These are phyloP conservation scores for Gorgonomyces haynaldii DNA, from an alignment of 192 early-diverging fungal genomes.

Conservation along the genomic window DNA sequence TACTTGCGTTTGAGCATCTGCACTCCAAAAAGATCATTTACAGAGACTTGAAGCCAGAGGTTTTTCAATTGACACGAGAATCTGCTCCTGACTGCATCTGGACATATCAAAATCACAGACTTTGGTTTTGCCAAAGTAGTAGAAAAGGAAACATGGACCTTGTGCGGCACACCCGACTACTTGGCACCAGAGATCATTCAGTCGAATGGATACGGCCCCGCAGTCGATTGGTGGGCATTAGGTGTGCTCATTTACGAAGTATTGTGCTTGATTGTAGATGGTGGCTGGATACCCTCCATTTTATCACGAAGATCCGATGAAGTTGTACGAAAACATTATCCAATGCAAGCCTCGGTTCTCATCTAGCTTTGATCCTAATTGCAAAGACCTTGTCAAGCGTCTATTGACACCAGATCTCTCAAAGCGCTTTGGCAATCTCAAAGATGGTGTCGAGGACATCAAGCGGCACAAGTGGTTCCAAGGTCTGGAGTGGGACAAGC, in stretches of 20 bases:
- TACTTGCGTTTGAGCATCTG: slow-evolving; percentile 71
- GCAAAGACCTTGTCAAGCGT: slow-evolving; percentile 75
- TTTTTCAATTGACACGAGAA: slow-evolving; percentile 37
- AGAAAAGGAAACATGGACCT: slow-evolving; percentile 70
- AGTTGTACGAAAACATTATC: slow-evolving; percentile 88
- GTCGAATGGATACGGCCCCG: slow-evolving; percentile 82
- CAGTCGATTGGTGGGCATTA: slow-evolving; percentile 93
- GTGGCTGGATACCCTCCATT: slow-evolving; percentile 90
- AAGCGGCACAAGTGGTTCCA: slow-evolving; percentile 86
- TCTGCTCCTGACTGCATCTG: slow-evolving; percentile 56
- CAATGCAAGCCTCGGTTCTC: slow-evolving; percentile 75
- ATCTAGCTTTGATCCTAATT: slow-evolving; percentile 64
- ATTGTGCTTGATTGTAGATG: slow-evolving; percentile 40
- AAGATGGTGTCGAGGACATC: slow-evolving; percentile 69
- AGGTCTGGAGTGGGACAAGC: slow-evolving; percentile 69
- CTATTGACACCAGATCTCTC: slow-evolving; percentile 70
- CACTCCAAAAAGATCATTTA: slow-evolving; percentile 68
- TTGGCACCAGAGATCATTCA: slow-evolving; percentile 68
- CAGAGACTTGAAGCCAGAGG: slow-evolving; percentile 75
- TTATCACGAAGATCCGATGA: slow-evolving; percentile 89
- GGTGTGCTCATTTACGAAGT: slow-evolving; percentile 83
- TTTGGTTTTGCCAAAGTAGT: slow-evolving; percentile 82
- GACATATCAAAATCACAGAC: slow-evolving; percentile 80
- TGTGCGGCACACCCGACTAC: slow-evolving; percentile 77
- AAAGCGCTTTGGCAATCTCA: slow-evolving; percentile 79